Conservation (phyloP, 495 filamentous ascomycete species). For the Tricharina praecox region DNA sequence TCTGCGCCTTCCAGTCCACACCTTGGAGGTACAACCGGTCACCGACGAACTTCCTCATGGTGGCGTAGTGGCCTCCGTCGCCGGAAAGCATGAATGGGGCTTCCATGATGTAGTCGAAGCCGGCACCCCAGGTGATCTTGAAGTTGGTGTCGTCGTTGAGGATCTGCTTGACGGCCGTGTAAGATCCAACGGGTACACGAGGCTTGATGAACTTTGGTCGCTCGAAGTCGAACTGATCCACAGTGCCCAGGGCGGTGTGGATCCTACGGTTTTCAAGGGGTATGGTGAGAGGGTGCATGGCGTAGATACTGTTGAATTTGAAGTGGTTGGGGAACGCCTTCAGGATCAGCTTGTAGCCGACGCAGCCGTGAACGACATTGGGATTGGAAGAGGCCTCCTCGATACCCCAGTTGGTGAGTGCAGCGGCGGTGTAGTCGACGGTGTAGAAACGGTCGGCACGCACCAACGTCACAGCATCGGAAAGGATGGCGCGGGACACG, state of each 20-base stretch:
- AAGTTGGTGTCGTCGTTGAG: conserved; percentile 46
- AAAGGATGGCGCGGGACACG: conserved; percentile 64
- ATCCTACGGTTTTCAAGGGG: conserved; percentile 59
- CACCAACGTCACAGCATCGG: conserved; percentile 72
- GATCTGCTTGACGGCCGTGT: conserved; percentile 45
- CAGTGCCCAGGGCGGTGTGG: conserved; percentile 51
- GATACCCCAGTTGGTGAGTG: conserved; percentile 50
- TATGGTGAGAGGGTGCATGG: conserved; percentile 75
- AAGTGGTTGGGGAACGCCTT: conserved; percentile 68
- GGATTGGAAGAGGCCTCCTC: conserved; percentile 55
- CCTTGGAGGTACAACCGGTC: conserved; percentile 47
- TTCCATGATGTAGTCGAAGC: conserved; percentile 36
- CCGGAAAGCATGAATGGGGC: conserved; percentile 41
- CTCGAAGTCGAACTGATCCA: conserved; percentile 54
- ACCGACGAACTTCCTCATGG: conserved; percentile 41
- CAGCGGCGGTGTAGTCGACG: conserved; percentile 38
- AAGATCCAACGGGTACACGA: conserved; percentile 40
- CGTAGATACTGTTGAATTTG: conserved; percentile 64
- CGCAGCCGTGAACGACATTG: conserved; percentile 62
- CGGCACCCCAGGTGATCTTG: conserved; percentile 44
- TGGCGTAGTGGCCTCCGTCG: conserved; percentile 32
- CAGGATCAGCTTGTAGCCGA: conserved; percentile 69
- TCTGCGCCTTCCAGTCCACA: conserved; percentile 38
- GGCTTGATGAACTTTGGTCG: conserved; percentile 38
- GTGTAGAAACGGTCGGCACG: conserved; percentile 81